These are phyloP conservation scores for Chlorella sp. DNA, from an alignment of 139 green algal species.

Conservation along the genomic window DNA sequence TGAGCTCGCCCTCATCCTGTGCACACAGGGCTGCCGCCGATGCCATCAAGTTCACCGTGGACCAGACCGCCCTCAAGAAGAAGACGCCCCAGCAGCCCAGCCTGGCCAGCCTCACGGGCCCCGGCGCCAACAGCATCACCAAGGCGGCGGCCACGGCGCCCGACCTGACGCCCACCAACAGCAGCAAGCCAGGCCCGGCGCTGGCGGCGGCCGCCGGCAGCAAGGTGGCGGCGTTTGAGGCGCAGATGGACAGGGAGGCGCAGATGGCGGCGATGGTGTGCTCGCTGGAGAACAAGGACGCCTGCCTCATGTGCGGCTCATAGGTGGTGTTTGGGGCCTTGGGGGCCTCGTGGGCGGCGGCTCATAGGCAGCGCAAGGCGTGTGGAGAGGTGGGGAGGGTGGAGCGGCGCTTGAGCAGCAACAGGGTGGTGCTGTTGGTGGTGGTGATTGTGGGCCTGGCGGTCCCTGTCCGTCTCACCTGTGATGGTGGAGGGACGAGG, in stretches of 20 bases:
- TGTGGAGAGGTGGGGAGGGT: not conserved
- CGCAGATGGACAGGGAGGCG: slow-evolving; percentile 47
- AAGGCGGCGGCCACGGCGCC: slow-evolving; percentile 5
- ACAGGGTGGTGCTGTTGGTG: not conserved
- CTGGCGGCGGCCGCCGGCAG: slow-evolving; percentile 1
- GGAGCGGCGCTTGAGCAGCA: not conserved
- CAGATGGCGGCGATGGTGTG: slow-evolving; percentile 87
- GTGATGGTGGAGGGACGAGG: too few relatives aligned
- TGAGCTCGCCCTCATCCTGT: not conserved
- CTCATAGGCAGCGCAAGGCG: not conserved
- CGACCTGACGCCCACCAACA: slow-evolving; percentile 16
- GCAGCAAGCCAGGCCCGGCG: not conserved
- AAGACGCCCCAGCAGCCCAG: slow-evolving; percentile 14
- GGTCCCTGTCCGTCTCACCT: too few relatives aligned
- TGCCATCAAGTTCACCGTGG: slow-evolving; percentile 99
- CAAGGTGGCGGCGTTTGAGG: slow-evolving; percentile 6
- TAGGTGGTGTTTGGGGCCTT: too few relatives aligned
- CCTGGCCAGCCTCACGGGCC: too few relatives aligned
- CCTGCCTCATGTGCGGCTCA: slow-evolving; percentile 91
- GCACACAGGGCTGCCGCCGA: slow-evolving; percentile 75
- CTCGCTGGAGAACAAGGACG: slow-evolving; percentile 95
- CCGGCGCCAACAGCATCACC: slow-evolving; percentile 4
- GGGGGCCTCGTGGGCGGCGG: not conserved
- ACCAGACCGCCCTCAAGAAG: slow-evolving; percentile 57
- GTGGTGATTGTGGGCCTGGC: too few relatives aligned